Base-by-base conservation (phyloP, 805 yeast genomes). In the Suhomyces faveliae region DNA sequence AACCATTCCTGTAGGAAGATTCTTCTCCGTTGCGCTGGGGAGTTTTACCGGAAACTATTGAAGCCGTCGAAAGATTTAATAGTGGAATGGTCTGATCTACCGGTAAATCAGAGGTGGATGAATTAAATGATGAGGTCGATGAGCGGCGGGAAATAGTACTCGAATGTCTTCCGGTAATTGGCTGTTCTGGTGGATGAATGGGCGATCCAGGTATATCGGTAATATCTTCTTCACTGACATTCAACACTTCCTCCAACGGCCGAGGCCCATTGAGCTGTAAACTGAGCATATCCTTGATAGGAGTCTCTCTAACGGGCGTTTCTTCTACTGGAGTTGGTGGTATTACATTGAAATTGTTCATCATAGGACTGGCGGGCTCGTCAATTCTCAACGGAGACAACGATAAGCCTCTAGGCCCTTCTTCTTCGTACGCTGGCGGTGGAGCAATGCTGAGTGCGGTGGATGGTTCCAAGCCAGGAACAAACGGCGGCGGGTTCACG, bases 401-500 rank as follows among this genome's bases (percentile, higher is more conserved):
- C 9, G 59, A 55, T 11, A 51, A 35, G 4, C 47, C 25, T 1
- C 37, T 9, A 30, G 53, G 33, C 13, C 55, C 61, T 8, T 54
- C 56, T 35, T 53, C 64, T 38, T 61, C 62, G 43, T 66, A 66
- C 2, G 70, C 66, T 15, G 73, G 73, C 1, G 72, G 72, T 3
- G 61, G 63, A 4, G 43, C 45, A 45, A 46, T 25, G 27, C 42
- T 37, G 35, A 43, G 49, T 13, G 48, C 35, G 4, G 51, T 21
- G 4, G 58, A 60, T 1, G 65, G 63, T 5, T 56, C 43, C 12
- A 45, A 35, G 27, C 53, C 60, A 3, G 63, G 64, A 15, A 59
- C 79, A 51, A 85, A 84, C 4, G 87, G 79, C 1, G 89, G 89
- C 3, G 89, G 89, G 35, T 80, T 80, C 30, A 71, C 57, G 4